Evolutionary conservation across 805 yeast species (phyloP).

Genomic region (Starmerella bombi): DNA sequence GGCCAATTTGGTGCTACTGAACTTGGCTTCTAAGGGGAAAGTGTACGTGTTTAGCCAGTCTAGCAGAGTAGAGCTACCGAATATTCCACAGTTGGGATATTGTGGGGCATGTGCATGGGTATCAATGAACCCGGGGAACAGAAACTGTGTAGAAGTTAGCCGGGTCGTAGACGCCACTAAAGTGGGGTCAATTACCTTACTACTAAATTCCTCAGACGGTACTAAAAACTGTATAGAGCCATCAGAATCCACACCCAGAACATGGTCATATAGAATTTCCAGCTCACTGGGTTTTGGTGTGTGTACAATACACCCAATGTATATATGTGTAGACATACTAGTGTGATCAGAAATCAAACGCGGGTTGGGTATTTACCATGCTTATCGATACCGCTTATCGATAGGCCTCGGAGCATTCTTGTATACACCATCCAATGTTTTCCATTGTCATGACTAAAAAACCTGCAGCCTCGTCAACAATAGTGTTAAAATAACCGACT

Average conservation of each 20-base stretch:
- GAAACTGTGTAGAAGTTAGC: constrained; percentile 32
- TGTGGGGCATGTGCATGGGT: constrained; percentile 81
- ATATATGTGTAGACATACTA: constrained; percentile 6
- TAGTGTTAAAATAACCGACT: too few relatives aligned
- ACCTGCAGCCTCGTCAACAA: too few relatives aligned
- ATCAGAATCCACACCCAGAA: constrained; percentile 46
- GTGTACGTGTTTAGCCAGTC: constrained; percentile 86
- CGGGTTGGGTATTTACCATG: too few relatives aligned
- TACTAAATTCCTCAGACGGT: constrained; percentile 2
- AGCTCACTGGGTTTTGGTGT: constrained; percentile 23
- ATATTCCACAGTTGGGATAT: constrained; percentile 69
- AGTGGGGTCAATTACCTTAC: neutral
- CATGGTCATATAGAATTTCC: constrained; percentile 42
- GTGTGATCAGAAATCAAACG: too few relatives aligned
- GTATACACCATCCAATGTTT: too few relatives aligned
- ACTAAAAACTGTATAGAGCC: constrained; percentile 32
- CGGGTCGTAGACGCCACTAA: neutral
- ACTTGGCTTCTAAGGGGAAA: constrained; percentile 71
- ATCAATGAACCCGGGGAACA: constrained; percentile 72
- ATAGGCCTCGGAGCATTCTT: too few relatives aligned
- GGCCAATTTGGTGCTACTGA: constrained; percentile 44
- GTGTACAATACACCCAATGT: constrained; percentile 16
- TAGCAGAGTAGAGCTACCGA: constrained; percentile 68
- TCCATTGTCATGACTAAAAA: too few relatives aligned
- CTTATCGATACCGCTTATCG: too few relatives aligned